Base-by-base conservation (phyloP, 768 basidiomycete genomes). In the Termitomyces sp. region DNA sequence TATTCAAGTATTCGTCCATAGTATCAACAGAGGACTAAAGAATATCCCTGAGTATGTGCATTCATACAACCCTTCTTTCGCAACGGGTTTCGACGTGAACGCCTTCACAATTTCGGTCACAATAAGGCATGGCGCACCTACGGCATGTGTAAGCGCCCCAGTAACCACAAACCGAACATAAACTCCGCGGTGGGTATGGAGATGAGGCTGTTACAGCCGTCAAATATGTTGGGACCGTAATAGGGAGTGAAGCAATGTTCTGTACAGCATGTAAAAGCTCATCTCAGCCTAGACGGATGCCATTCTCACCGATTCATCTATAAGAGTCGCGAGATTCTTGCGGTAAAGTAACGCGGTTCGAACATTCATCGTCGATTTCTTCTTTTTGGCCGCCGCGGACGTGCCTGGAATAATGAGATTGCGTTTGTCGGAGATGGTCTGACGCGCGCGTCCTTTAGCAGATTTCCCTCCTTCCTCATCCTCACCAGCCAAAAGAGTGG, bases 81-180 rank as follows among this genome's bases (percentile, higher is more conserved):
- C 93, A 94, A 38, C 91, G 81, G 29, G 89, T 92, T 73, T 94
- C 93, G 32, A 81, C 77, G 65, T 95, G 93, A 3, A 90, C 84
- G 20, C 76, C 76, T 68, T 88, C 84, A 67, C 93, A 95, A 59
- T 84, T 85, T 46, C 79, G 74, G 71, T 88, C 87, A 65, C 93
- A 94, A 65, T 87, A 94, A 2, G 86, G 78, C 79, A 92, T 79
- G 0, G 86, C 85, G 73, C 93, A 94, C 66, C 83, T 84, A 62
- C 81, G 83, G 75, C 93, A 95, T 59, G 83, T 87, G 70, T 95
- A 94, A 4, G 78, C 77, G 6, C 90, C 92, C 83, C 84, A 89
- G 71, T 91, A 94, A 3, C 93, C 91, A 66, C 93, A 94, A 31
- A 94, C 89, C n/a, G 91, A 86, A 69, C 93, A 95, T 14, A 94